These are phyloP conservation scores for Fagus sylvatica DNA, from an alignment of 306 rosid genomes.

Conservation along the genomic window DNA sequence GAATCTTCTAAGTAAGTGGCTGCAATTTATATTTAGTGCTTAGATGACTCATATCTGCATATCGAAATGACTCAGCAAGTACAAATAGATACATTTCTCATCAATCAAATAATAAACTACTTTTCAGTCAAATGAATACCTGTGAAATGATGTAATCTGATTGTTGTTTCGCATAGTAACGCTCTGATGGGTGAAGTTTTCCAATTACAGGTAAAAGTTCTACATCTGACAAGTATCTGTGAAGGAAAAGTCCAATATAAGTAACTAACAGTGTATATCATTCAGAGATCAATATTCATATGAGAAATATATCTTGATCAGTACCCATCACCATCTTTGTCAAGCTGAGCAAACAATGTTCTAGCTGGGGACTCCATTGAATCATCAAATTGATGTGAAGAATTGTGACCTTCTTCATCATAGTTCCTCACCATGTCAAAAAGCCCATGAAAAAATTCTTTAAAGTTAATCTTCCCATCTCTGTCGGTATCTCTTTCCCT, in stretches of 20 bases:
- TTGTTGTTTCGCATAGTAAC: constrained; percentile 90
- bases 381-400: constrained; percentile 53
- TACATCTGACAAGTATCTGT: constrained; percentile 70
- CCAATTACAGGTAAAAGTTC: constrained; percentile 82
- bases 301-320: constrained; percentile 17
- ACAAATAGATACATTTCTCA: constrained; percentile 4
- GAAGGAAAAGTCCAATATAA: constrained; percentile 24
- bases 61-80: constrained; percentile 21
- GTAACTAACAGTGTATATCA: constrained; percentile 22
- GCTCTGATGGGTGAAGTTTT: constrained; percentile 96
- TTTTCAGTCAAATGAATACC: constrained; percentile 43
- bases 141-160: constrained; percentile 87
- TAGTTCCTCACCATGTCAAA: constrained; percentile 95
- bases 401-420: constrained; percentile 73
- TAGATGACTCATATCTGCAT: neutral
- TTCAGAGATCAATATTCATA: constrained; percentile 14
- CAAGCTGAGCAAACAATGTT: constrained; percentile 76
- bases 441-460: constrained; percentile 95
- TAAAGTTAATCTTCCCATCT: constrained; percentile 88
- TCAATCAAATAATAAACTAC: neutral
- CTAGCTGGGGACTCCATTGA: constrained; percentile 77
- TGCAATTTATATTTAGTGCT: neutral
- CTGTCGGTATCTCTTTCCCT: constrained; percentile 91
- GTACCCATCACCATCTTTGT: constrained; percentile 93
- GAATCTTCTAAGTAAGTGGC: neutral